Percentiles rank a stretch among this genome's conserved stretches.
phyloP scores from a whole-genome alignment of 176 grass and related monocot genomes.

The Hsuehochloa calcarea region DNA sequence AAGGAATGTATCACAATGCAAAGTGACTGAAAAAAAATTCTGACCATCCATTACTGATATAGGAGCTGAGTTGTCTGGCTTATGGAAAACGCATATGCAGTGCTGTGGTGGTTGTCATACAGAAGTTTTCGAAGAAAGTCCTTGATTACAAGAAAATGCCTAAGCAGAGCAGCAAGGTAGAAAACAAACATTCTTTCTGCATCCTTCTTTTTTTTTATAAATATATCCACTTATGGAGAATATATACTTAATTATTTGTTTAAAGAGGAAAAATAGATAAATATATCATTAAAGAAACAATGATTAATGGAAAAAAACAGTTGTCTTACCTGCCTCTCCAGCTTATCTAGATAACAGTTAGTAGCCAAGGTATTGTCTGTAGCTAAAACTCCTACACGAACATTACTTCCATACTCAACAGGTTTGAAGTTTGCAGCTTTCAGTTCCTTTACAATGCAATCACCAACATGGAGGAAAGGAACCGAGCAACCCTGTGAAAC shows the following conservation, averaged over 20 bases:
- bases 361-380: constrained; percentile 24
- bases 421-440: constrained; percentile 59
- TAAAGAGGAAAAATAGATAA: background rate
- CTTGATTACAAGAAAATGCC: background rate
- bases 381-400: constrained; percentile 61
- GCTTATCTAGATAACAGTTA: constrained; percentile 49
- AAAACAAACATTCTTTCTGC: background rate
- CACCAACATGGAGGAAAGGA: constrained; percentile 57
- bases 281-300: background rate
- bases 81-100: background rate
- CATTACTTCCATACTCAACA: constrained; percentile 70
- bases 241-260: background rate
- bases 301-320: background rate
- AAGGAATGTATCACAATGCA: constrained; percentile 21
- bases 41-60: constrained; percentile 24
- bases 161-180: background rate
- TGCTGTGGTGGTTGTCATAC: constrained; percentile 1
- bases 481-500: constrained; percentile 62
- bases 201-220: background rate
- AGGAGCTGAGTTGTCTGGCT: constrained; percentile 5
- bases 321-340: constrained; percentile 57
- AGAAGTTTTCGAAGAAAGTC: background rate
- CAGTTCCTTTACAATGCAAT: constrained; percentile 65
- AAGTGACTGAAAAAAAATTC: constrained; percentile 16
- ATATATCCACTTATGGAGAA: background rate